Evolutionary conservation across 129 eudicot species (phyloP).

Genomic region (Pulicaria dysenterica): DNA sequence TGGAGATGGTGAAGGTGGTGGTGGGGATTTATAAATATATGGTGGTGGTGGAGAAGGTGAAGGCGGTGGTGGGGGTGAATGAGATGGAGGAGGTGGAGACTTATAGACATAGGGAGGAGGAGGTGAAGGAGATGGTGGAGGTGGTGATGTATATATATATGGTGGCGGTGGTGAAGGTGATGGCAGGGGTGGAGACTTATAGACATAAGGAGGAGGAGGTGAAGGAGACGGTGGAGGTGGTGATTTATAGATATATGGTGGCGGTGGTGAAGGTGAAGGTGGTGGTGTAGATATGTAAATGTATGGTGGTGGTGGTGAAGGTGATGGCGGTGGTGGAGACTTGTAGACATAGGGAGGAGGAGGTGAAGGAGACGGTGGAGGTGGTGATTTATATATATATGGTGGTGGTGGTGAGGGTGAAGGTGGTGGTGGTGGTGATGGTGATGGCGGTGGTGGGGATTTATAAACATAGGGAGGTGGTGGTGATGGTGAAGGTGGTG

Average conservation of each 20-base stretch:
- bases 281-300: slow-evolving; percentile 16
- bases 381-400: background rate
- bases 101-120: slow-evolving; percentile 23
- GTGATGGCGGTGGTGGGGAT: too few species aligned
- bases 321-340: slow-evolving; percentile 2
- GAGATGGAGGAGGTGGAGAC: slow-evolving; percentile 27
- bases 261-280: background rate
- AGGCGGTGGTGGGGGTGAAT: slow-evolving; percentile 22
- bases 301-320: slow-evolving; percentile 15
- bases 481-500: too few species aligned
- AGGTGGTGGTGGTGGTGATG: too few species aligned
- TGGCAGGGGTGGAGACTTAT: slow-evolving; percentile 21
- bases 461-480: too few species aligned
- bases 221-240: slow-evolving; percentile 3
- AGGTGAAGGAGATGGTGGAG: slow-evolving; percentile 25
- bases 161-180: slow-evolving; percentile 18
- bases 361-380: background rate
- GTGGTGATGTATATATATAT: background rate
- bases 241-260: background rate
- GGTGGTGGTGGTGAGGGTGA: slow-evolving; percentile 13
- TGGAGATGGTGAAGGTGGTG: slow-evolving; percentile 18
- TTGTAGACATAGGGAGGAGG: background rate
- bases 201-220: slow-evolving; percentile 12
- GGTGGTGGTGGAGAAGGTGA: slow-evolving; percentile 17
- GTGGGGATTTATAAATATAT: slow-evolving; percentile 1